phyloP scores from a whole-genome alignment of 179 eudicot genomes.

The Silene noctiflora region DNA sequence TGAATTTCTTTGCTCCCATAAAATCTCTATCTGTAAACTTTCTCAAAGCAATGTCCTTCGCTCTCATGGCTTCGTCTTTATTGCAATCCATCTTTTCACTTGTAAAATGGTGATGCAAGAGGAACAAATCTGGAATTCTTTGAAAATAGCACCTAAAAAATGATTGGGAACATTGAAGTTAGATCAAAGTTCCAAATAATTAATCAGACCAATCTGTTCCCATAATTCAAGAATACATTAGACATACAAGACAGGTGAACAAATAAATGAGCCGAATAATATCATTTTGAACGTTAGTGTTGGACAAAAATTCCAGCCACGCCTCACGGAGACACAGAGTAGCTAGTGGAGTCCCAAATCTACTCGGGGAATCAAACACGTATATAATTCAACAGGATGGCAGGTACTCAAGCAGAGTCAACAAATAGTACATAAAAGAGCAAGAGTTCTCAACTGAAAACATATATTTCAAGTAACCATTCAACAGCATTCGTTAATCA shows the following conservation, averaged over 20 bases:
- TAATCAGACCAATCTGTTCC: background rate
- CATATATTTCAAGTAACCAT: too few species aligned
- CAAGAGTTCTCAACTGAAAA: too few species aligned
- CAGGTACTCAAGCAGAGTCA: too few species aligned
- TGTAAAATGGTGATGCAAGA: conserved; percentile 2
- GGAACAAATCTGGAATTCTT: conserved; percentile 10
- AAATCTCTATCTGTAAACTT: conserved; percentile 32
- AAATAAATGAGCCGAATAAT: background rate
- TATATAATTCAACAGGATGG: too few species aligned
- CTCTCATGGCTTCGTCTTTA: conserved; percentile 46
- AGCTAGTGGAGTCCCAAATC: too few species aligned
- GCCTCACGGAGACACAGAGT: too few species aligned
- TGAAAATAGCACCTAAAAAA: conserved; percentile 19
- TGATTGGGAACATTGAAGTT: background rate
- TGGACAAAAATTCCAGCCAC: too few species aligned
- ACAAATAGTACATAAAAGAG: too few species aligned
- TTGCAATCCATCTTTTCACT: conserved; percentile 39
- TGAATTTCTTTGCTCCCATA: conserved; percentile 37
- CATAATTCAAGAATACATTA: background rate
- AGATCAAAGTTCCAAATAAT: background rate
- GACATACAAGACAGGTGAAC: background rate
- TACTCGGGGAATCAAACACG: too few species aligned
- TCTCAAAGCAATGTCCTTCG: conserved; percentile 36
- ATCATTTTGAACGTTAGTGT: background rate
- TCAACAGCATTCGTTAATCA: background rate